phyloP scores from a whole-genome alignment of 2,329 filamentous ascomycete genomes.

The Ascochyta rabiei region DNA sequence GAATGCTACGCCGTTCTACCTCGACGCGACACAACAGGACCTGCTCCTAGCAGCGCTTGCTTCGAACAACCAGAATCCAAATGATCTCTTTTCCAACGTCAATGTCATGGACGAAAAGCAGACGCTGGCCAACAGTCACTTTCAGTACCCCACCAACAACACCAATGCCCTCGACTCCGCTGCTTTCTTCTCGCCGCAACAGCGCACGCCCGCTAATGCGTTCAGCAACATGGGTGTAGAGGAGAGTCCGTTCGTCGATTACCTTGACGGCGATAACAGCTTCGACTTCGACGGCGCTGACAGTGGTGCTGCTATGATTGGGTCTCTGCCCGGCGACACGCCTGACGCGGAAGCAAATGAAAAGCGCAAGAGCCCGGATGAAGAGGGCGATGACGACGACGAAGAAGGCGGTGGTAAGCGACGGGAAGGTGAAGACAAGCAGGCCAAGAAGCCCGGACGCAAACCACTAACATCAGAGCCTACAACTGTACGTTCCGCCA shows the following conservation, averaged over 20 bases:
- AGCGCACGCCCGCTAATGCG: slow-evolving; percentile 48
- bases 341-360: slow-evolving; percentile 55
- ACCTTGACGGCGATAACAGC: slow-evolving; percentile 74
- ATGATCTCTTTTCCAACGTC: slow-evolving; percentile 33
- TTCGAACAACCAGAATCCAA: slow-evolving; percentile 51
- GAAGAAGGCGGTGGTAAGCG: slow-evolving; percentile 75
- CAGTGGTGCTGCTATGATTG: slow-evolving; percentile 69
- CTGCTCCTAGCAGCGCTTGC: slow-evolving; percentile 56
- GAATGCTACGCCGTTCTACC: slow-evolving; percentile 51
- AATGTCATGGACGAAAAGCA: slow-evolving; percentile 18
- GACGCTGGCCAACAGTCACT: slow-evolving; percentile 31
- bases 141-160: slow-evolving; percentile 39
- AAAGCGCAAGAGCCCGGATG: slow-evolving; percentile 75
- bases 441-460: slow-evolving; percentile 91
- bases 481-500: slow-evolving; percentile 75
- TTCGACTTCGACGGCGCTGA: slow-evolving; percentile 76
- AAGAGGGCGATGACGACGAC: slow-evolving; percentile 64
- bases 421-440: slow-evolving; percentile 81
- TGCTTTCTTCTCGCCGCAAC: slow-evolving; percentile 48
- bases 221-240: slow-evolving; percentile 58
- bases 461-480: slow-evolving; percentile 96
- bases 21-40: slow-evolving; percentile 55
- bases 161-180: slow-evolving; percentile 42
- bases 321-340: slow-evolving; percentile 69
- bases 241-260: slow-evolving; percentile 84